These are phyloP conservation scores for Xylariaceae sp. DNA, from an alignment of 2,329 filamentous ascomycete genomes.

Conservation along the genomic window DNA sequence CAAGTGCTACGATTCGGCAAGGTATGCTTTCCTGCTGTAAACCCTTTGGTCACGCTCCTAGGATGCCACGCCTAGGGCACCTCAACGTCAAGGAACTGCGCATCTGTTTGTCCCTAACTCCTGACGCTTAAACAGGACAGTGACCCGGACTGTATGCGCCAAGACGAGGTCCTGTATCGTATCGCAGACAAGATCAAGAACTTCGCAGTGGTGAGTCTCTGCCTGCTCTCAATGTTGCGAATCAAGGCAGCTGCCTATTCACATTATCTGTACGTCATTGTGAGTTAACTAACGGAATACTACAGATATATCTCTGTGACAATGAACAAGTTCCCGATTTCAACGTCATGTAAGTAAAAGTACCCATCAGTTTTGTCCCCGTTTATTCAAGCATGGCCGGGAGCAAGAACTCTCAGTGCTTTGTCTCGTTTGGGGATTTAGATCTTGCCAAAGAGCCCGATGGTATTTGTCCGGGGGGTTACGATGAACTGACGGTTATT, in stretches of 20 bases:
- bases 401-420: neutral
- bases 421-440: neutral
- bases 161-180: conserved; percentile 91
- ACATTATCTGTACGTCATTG: neutral
- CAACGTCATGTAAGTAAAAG: conserved; percentile 64
- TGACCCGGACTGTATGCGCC: conserved; percentile 66
- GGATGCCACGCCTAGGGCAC: neutral
- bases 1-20: conserved; percentile 17
- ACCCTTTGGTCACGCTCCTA: neutral
- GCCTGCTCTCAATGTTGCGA: neutral
- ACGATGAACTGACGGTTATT: neutral
- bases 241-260: neutral
- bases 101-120: conserved; percentile 66
- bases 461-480: too few species aligned
- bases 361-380: neutral
- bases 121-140: conserved; percentile 67
- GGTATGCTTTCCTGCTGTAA: neutral
- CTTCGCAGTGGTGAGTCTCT: conserved; percentile 56
- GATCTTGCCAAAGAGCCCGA: too few species aligned
- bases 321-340: conserved; percentile 88
- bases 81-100: neutral
- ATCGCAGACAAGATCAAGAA: conserved; percentile 93
- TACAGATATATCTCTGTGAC: conserved; percentile 82
- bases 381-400: neutral
- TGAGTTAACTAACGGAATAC: neutral